Evolutionary conservation across 2,329 filamentous ascomycete species (phyloP).

Genomic region (Penicillium hordei): DNA sequence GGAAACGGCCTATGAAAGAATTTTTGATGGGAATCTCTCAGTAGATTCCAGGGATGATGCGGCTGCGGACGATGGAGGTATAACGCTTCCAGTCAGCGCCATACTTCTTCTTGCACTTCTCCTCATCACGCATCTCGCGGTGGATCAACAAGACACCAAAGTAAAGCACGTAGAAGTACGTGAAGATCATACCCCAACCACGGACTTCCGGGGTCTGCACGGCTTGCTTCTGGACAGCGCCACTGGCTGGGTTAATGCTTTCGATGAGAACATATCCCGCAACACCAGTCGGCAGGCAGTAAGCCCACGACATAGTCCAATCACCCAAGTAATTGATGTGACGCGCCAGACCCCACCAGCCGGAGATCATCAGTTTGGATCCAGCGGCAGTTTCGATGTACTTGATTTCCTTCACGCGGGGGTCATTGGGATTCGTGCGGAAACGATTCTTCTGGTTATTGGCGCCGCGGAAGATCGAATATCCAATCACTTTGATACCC

Average conservation of each 20-base stretch:
- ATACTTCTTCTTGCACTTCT: conserved; percentile 89
- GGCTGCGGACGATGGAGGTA: conserved; percentile 74
- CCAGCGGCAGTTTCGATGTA: conserved; percentile 84
- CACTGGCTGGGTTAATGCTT: conserved; percentile 49
- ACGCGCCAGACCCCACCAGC: conserved; percentile 89
- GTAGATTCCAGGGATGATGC: conserved; percentile 84
- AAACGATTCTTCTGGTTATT: conserved; percentile 96
- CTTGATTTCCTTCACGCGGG: conserved; percentile 73
- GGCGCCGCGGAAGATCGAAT: conserved; percentile 87
- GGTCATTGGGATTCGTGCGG: conserved; percentile 80
- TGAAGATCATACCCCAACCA: conserved; percentile 83
- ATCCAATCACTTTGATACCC: conserved; percentile 69
- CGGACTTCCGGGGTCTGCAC: conserved; percentile 71
- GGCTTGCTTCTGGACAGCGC: conserved; percentile 68
- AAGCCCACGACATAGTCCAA: conserved; percentile 92
- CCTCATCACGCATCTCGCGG: conserved; percentile 81
- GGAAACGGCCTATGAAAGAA: background rate
- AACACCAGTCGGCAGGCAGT: conserved; percentile 80
- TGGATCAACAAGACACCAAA: conserved; percentile 85
- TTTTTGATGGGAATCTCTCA: conserved; percentile 39
- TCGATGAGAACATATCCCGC: conserved; percentile 73
- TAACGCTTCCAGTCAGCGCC: conserved; percentile 90
- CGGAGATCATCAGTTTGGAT: conserved; percentile 75
- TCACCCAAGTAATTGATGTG: conserved; percentile 97
- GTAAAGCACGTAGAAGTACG: conserved; percentile 93